These are phyloP conservation scores for Lichtheimia ramosa DNA, from an alignment of 371 early-diverging fungal genomes.

Conservation along the genomic window DNA sequence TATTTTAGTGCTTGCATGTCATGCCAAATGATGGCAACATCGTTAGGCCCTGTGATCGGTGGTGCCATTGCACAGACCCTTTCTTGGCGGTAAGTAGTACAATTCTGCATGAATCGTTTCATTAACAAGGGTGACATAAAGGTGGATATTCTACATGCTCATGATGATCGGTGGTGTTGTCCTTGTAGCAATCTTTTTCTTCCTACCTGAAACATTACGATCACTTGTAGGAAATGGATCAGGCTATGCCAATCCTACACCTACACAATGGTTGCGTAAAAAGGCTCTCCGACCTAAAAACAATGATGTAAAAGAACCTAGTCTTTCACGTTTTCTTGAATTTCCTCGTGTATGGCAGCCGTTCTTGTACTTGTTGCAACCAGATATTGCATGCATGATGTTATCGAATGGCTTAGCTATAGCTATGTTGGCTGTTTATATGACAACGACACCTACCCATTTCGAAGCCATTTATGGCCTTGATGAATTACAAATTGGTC, in stretches of 20 bases:
- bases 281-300: neutral
- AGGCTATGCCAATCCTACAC: conserved; percentile 32
- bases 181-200: conserved; percentile 44
- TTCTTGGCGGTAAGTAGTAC: conserved; percentile 3
- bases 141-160: conserved; percentile 57
- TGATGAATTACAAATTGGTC: conserved; percentile 29
- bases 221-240: conserved; percentile 39
- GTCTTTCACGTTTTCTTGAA: neutral
- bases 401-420: conserved; percentile 18
- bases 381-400: conserved; percentile 17
- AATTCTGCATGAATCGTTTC: too few species aligned
- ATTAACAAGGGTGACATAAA: too few species aligned
- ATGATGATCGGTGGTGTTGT: conserved; percentile 48
- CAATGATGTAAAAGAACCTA: neutral
- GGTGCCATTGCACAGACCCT: conserved; percentile 17
- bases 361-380: conserved; percentile 17
- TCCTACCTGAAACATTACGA: conserved; percentile 65
- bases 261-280: conserved; percentile 16
- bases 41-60: conserved; percentile 55
- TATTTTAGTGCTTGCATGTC: conserved; percentile 54
- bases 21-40: conserved; percentile 37
- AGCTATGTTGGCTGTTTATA: conserved; percentile 19
- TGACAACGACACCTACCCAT: conserved; percentile 26
- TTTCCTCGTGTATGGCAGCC: conserved; percentile 13
- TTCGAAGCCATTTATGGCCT: conserved; percentile 22